Percentiles rank a stretch among this genome's conserved stretches.
Conservation (phyloP, 768 basidiomycete species). For the Mycena leptocephala region DNA sequence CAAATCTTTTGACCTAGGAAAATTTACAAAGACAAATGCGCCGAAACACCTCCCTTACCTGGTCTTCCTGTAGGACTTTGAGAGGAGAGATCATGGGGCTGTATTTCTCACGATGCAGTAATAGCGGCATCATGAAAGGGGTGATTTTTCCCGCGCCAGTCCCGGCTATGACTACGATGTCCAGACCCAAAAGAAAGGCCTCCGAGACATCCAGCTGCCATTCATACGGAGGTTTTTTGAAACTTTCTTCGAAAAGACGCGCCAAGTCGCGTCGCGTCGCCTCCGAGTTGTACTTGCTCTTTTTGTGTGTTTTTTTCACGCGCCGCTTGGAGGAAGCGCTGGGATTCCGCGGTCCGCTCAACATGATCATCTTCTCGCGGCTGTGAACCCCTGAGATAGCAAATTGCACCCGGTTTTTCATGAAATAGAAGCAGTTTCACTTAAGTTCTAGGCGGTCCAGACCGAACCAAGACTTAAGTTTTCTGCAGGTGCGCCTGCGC, state of each 20-base stretch:
- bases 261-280: conserved; percentile 29
- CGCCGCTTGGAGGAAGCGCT: conserved; percentile 14
- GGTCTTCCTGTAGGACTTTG: too few relatives aligned
- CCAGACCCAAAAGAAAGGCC: not conserved
- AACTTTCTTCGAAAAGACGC: not conserved
- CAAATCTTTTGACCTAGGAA: not conserved
- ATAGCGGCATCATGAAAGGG: too few relatives aligned
- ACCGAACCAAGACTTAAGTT: too few relatives aligned
- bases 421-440: too few relatives aligned
- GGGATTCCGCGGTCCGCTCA: conserved; percentile 1
- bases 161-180: not conserved
- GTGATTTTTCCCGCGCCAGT: not conserved
- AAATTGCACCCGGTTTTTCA: too few relatives aligned
- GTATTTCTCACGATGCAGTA: too few relatives aligned
- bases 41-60: too few relatives aligned
- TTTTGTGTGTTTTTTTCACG: conserved; percentile 24
- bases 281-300: conserved; percentile 27
- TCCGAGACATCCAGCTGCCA: not conserved
- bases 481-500: too few relatives aligned
- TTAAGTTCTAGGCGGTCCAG: too few relatives aligned
- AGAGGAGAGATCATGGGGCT: too few relatives aligned
- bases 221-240: not conserved
- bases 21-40: not conserved
- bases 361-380: not conserved
- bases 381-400: too few relatives aligned